phyloP scores from a whole-genome alignment of 495 filamentous ascomycete species.

The Apodospora peruviana region DNA sequence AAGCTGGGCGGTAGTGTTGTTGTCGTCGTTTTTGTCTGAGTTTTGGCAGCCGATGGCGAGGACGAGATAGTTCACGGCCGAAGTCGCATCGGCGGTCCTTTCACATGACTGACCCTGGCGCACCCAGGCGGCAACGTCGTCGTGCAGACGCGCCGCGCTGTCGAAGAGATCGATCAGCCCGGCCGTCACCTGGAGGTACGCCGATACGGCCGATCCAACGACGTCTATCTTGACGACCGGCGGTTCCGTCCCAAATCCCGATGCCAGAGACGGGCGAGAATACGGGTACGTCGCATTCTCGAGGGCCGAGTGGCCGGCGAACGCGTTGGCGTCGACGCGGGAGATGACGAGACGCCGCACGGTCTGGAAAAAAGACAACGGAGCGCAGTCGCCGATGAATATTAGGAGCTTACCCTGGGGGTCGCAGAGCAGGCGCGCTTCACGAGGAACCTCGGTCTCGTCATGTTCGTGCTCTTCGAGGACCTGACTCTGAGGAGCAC shows the following conservation, averaged over 20 bases:
- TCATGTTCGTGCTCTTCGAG: constrained; percentile 20
- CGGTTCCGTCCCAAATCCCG: not conserved
- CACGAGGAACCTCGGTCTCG: constrained; percentile 40
- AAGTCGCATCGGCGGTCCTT: constrained; percentile 33
- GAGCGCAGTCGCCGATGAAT: constrained; percentile 66
- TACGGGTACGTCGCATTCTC: constrained; percentile 36
- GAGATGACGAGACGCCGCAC: constrained; percentile 62
- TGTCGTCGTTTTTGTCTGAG: constrained; percentile 12
- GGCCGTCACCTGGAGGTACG: constrained; percentile 32
- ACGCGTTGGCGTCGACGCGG: constrained; percentile 55
- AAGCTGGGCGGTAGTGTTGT: constrained; percentile 41
- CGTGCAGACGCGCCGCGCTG: constrained; percentile 16
- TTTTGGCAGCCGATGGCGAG: constrained; percentile 57
- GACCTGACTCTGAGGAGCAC: too few relatives aligned
- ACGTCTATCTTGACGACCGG: constrained; percentile 17
- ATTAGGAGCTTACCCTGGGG: constrained; percentile 54
- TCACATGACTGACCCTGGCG: constrained; percentile 3
- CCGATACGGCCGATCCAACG: constrained; percentile 19
- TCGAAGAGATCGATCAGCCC: constrained; percentile 39
- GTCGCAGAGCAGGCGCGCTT: constrained; percentile 51
- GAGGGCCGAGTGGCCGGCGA: constrained; percentile 61
- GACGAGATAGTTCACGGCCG: constrained; percentile 53
- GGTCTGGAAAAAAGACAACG: constrained; percentile 62
- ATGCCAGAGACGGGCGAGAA: constrained; percentile 4
- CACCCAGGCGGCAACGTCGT: constrained; percentile 27